These are phyloP conservation scores for Ochetophila trinervis DNA, from an alignment of 306 rosid genomes.

Conservation along the genomic window DNA sequence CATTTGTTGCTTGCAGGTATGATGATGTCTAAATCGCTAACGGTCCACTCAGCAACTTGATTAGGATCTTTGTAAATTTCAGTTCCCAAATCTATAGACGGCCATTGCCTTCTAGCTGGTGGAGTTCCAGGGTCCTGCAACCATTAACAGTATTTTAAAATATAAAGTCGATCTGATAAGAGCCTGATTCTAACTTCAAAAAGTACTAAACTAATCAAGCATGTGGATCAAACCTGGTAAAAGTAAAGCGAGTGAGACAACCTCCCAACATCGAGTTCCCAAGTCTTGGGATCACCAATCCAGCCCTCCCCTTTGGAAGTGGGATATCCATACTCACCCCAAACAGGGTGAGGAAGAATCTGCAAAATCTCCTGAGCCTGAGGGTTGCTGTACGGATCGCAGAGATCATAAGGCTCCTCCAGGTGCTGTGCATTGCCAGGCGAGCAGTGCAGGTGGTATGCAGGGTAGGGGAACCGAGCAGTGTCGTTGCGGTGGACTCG, in stretches of 20 bases:
- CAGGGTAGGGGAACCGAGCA: slow-evolving; percentile 43
- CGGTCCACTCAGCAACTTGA: slow-evolving; percentile 43
- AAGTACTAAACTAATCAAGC: too few species aligned
- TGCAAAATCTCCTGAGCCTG: slow-evolving; percentile 66
- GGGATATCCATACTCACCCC: slow-evolving; percentile 64
- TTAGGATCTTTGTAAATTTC: slow-evolving; percentile 39
- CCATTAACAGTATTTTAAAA: neutral
- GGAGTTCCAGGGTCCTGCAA: slow-evolving; percentile 41
- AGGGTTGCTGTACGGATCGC: slow-evolving; percentile 63
- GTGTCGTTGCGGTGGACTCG: slow-evolving; percentile 40
- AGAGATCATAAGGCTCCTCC: slow-evolving; percentile 37
- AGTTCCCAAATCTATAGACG: slow-evolving; percentile 40
- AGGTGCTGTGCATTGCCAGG: slow-evolving; percentile 48
- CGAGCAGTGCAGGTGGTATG: slow-evolving; percentile 52
- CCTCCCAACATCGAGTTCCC: slow-evolving; percentile 72
- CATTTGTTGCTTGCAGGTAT: slow-evolving; percentile 11
- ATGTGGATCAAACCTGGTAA: slow-evolving; percentile 60
- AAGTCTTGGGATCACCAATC: slow-evolving; percentile 56
- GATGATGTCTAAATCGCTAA: slow-evolving; percentile 35
- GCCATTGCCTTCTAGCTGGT: slow-evolving; percentile 39
- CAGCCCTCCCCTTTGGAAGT: slow-evolving; percentile 54
- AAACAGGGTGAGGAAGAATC: slow-evolving; percentile 57
- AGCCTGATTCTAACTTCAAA: too few species aligned
- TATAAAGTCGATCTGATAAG: too few species aligned
- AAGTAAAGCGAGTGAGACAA: slow-evolving; percentile 58